Evolutionary conservation across 2,329 filamentous ascomycete species (phyloP).

Genomic region (Sarocladiaceae sp.): DNA sequence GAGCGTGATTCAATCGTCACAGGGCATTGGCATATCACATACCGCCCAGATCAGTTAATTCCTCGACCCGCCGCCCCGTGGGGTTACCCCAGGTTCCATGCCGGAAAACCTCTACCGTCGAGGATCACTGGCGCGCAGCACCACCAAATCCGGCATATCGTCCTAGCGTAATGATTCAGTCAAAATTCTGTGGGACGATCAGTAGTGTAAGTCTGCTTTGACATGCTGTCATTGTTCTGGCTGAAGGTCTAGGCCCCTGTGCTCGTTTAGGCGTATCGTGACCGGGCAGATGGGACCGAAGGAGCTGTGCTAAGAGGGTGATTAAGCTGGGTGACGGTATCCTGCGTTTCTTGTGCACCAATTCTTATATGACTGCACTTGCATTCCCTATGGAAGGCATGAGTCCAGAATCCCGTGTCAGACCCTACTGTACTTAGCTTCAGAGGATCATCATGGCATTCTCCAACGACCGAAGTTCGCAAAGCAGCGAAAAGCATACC

Average conservation of each 20-base stretch:
- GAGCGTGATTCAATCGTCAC: no score
- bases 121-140: neutral
- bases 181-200: neutral
- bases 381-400: neutral
- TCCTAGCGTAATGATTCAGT: neutral
- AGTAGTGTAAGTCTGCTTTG: neutral
- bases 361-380: neutral
- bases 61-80: neutral
- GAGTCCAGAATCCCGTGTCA: neutral
- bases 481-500: conserved; percentile 5
- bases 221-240: neutral
- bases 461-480: neutral
- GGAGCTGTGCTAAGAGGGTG: neutral
- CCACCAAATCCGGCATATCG: neutral
- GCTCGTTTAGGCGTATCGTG: neutral
- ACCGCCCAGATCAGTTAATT: neutral
- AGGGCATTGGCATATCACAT: no score
- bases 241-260: neutral
- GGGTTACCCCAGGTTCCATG: neutral
- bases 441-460: neutral
- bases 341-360: neutral
- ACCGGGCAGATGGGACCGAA: neutral
- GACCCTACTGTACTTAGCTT: neutral
- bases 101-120: neutral
- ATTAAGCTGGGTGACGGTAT: neutral